Evolutionary conservation across 2,329 filamentous ascomycete species (phyloP).

Genomic region (Fragosphaeria purpurea): DNA sequence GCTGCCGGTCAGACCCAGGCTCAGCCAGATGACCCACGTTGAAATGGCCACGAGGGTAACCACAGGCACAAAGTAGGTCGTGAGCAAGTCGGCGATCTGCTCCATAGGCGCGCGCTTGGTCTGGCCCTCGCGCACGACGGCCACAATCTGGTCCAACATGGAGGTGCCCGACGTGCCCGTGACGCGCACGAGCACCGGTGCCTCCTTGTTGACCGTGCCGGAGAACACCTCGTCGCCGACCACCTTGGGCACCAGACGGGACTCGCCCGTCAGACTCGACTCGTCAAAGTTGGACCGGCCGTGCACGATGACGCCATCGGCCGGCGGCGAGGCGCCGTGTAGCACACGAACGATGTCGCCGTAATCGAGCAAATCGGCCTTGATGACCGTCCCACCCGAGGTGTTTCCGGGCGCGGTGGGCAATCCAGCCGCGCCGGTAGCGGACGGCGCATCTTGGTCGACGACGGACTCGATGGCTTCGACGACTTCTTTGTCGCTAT

Average conservation of each 20-base stretch:
- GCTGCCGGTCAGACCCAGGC: slow-evolving; percentile 47
- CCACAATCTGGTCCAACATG: slow-evolving; percentile 72
- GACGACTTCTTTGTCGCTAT: slow-evolving; percentile 24
- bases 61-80: slow-evolving; percentile 66
- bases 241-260: slow-evolving; percentile 53
- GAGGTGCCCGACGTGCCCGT: slow-evolving; percentile 57
- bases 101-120: slow-evolving; percentile 67
- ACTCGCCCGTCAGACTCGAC: slow-evolving; percentile 78
- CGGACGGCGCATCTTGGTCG: neutral
- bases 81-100: slow-evolving; percentile 61
- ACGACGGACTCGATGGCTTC: neutral
- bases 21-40: slow-evolving; percentile 65
- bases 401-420: neutral
- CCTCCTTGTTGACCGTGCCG: slow-evolving; percentile 63
- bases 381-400: slow-evolving; percentile 21
- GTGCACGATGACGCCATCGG: slow-evolving; percentile 60
- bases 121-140: slow-evolving; percentile 67
- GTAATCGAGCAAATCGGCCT: slow-evolving; percentile 63
- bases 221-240: slow-evolving; percentile 57
- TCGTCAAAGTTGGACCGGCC: slow-evolving; percentile 71
- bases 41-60: slow-evolving; percentile 58
- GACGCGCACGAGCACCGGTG: slow-evolving; percentile 51
- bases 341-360: slow-evolving; percentile 66
- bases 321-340: slow-evolving; percentile 74
- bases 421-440: too few species aligned